These are phyloP conservation scores for Epichloe coenophiala DNA, from an alignment of 2,329 filamentous ascomycete genomes.

Conservation along the genomic window DNA sequence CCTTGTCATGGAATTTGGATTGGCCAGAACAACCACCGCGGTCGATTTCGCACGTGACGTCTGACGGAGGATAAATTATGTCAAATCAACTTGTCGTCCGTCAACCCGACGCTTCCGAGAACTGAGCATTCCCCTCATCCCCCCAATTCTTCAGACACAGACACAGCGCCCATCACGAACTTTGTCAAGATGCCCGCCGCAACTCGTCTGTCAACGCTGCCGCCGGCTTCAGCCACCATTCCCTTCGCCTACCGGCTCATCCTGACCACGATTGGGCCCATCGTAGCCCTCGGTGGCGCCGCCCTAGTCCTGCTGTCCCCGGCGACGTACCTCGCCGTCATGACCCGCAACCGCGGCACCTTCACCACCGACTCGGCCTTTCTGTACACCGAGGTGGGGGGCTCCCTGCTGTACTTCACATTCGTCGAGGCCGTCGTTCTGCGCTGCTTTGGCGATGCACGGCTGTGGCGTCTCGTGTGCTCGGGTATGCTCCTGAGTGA, in stretches of 20 bases:
- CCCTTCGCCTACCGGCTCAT: conserved; percentile 19
- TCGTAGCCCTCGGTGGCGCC: conserved; percentile 19
- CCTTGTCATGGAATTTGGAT: no score
- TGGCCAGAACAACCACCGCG: no score
- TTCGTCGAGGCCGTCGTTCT: conserved; percentile 24
- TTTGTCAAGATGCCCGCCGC: neutral
- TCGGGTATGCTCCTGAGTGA: conserved; percentile 24
- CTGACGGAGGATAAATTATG: no score
- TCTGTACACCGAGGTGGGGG: conserved; percentile 6
- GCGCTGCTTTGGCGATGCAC: conserved; percentile 18
- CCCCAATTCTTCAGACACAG: no score
- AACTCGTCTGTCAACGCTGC: neutral
- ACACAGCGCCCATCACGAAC: no score
- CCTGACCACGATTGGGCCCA: conserved; percentile 21
- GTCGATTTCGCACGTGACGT: no score
- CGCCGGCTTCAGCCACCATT: conserved; percentile 11
- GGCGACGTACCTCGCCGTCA: conserved; percentile 13
- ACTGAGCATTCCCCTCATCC: no score
- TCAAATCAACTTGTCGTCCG: no score
- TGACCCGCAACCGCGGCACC: conserved; percentile 14
- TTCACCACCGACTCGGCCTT: conserved; percentile 13
- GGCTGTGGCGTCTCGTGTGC: conserved; percentile 22
- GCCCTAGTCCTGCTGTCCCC: conserved; percentile 17
- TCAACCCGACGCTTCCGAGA: no score
- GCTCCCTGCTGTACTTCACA: conserved; percentile 20